Base-by-base conservation (phyloP, 2,329 filamentous ascomycete genomes). In the Zopfia rhizophila region DNA sequence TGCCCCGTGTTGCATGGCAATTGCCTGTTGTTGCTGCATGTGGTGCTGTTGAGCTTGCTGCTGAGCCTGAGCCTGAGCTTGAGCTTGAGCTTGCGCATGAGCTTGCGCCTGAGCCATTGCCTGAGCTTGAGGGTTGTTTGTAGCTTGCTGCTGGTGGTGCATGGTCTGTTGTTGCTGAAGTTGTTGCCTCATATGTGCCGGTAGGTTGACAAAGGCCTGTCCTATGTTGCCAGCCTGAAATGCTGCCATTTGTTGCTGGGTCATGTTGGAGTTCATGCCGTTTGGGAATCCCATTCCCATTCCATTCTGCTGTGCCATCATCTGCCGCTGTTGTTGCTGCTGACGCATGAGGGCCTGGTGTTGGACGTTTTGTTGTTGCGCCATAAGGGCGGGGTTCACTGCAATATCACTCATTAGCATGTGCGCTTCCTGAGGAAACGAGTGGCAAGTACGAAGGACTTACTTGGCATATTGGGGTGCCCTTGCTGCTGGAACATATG, bases 281-380 rank as follows among this genome's bases (percentile, higher is more conserved):
- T 86, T 82, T 24, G 75, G 80, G 58, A 83, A 80, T 13, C 75
- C 74, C 51, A 76, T 77, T 13, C 75, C 73, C 73, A 86, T 81
- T 35, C 79, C 76, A 39, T 78, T 68, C 51, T 85, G 81, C 38
- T 83, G 80, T 28, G 83, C 63, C 31, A 74, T 68, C 66, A 69
- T 65, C 27, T 81, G 72, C 44, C 83, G 78, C 51, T 84, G 82
- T 53, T 85, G 82, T 38, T 77, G 50, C 32, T 69, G 68, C 29
- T 65, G 63, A 13, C 60, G 78, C 49, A 82, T 74, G 55, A 84
- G 78, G 3, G 62, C 61, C 29, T 72, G 66, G 31, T 77, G 76
- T 39, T 79, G 77, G 36, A 76, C 58, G 48, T 19, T 67, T 65
- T 64, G 28, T 48, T 43, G 29, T 65, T 80, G 69, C 55, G 79